Evolutionary conservation across 495 filamentous ascomycete genomes (phyloP).

Genomic region (Amorphotheca resinae): DNA sequence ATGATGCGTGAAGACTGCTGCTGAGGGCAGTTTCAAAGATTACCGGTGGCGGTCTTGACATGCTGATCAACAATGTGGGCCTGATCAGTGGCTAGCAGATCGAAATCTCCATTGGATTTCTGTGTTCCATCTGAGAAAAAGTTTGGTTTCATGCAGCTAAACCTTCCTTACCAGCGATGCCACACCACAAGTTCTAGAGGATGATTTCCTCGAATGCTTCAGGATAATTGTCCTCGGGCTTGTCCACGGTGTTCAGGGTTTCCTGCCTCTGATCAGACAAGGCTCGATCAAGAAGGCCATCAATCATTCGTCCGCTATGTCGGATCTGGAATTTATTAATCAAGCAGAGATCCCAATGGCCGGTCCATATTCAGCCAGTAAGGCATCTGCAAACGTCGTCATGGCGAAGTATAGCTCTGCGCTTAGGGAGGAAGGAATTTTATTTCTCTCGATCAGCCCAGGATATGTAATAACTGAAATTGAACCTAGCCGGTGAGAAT

Average conservation of each 20-base stretch:
- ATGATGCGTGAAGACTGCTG: background rate
- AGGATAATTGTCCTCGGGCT: constrained; percentile 35
- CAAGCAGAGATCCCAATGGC: constrained; percentile 18
- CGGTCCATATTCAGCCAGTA: constrained; percentile 27
- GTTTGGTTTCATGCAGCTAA: background rate
- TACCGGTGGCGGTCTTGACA: constrained; percentile 33
- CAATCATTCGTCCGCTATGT: constrained; percentile 34
- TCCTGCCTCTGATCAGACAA: constrained; percentile 37
- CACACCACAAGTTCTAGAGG: constrained; percentile 20
- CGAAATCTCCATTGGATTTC: constrained; percentile 16
- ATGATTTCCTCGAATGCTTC: constrained; percentile 23
- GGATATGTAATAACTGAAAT: constrained; percentile 20
- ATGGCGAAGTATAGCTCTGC: constrained; percentile 35
- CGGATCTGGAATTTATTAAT: constrained; percentile 29
- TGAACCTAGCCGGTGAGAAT: background rate
- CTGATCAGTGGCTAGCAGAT: constrained; percentile 19
- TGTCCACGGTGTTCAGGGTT: constrained; percentile 39
- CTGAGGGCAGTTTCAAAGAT: constrained; percentile 20
- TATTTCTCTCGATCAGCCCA: constrained; percentile 38
- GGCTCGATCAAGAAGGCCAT: constrained; percentile 43
- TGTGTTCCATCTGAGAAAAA: no score
- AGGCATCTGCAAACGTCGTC: constrained; percentile 33
- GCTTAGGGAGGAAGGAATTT: constrained; percentile 37
- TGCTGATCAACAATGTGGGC: constrained; percentile 42
- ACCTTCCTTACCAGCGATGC: constrained; percentile 19